Conservation (phyloP, 176 grass and related monocot species). For the Aegilops bicornis region DNA sequence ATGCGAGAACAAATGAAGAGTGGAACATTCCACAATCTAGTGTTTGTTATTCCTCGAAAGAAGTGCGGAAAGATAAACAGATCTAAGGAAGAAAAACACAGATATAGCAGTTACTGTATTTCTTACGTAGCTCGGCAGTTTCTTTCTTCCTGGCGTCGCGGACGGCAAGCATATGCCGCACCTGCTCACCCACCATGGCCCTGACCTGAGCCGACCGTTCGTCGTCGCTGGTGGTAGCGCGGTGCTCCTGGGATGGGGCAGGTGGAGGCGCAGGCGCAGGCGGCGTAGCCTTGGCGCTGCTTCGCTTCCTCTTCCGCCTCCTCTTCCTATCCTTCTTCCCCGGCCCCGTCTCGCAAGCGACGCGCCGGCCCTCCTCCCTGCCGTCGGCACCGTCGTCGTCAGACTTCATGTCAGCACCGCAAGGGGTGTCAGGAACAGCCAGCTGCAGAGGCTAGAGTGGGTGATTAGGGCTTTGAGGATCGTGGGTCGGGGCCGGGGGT, state of each 20-base stretch:
- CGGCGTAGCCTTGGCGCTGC: background rate
- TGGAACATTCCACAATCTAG: background rate
- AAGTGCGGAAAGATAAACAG: background rate
- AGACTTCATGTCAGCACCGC: background rate
- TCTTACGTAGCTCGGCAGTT: background rate
- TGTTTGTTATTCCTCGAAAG: background rate
- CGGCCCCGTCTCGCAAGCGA: background rate
- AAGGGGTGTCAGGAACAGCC: background rate
- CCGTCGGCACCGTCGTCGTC: background rate
- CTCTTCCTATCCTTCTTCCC: background rate
- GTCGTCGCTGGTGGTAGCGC: background rate
- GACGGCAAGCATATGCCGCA: background rate
- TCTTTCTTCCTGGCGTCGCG: background rate
- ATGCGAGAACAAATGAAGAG: no score
- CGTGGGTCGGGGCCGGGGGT: background rate
- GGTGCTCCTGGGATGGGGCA: background rate
- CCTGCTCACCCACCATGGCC: background rate
- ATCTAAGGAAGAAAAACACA: background rate
- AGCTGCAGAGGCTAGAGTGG: background rate
- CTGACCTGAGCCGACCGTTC: background rate
- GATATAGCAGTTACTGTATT: background rate
- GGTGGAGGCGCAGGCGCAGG: background rate
- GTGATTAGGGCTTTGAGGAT: background rate
- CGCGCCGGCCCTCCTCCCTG: background rate
- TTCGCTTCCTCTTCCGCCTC: background rate